These are phyloP conservation scores for Gynochthodes officinalis DNA, from an alignment of 257 asterid genomes.

Conservation along the genomic window DNA sequence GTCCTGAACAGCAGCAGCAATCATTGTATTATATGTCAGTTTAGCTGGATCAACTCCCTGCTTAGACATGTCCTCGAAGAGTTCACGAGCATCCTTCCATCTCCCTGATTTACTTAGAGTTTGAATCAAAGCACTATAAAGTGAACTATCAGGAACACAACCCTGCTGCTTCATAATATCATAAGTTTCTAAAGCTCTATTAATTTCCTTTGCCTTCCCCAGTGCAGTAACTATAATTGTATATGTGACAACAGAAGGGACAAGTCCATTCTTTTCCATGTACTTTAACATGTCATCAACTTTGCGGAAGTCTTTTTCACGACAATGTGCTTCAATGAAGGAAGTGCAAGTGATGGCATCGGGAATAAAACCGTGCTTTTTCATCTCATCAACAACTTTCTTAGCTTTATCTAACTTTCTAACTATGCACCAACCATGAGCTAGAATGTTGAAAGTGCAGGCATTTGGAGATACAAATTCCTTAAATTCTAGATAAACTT, in stretches of 20 bases:
- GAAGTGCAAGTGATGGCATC: slow-evolving; percentile 56
- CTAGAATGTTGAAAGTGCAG: slow-evolving; percentile 57
- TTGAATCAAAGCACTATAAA: slow-evolving; percentile 47
- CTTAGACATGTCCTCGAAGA: slow-evolving; percentile 74
- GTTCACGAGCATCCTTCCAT: slow-evolving; percentile 58
- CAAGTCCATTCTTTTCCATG: slow-evolving; percentile 51
- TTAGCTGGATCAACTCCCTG: slow-evolving; percentile 60
- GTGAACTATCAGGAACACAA: slow-evolving; percentile 59
- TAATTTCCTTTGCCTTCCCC: slow-evolving; percentile 61
- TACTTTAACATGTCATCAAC: slow-evolving; percentile 54
- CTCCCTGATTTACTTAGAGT: slow-evolving; percentile 66
- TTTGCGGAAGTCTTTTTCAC: slow-evolving; percentile 71
- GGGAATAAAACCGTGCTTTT: slow-evolving; percentile 47
- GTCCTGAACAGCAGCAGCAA: slow-evolving; percentile 40
- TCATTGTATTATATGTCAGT: slow-evolving; percentile 53
- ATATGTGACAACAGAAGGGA: slow-evolving; percentile 60
- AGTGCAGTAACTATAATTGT: slow-evolving; percentile 57
- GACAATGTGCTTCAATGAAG: slow-evolving; percentile 62
- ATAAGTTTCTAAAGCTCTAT: slow-evolving; percentile 60
- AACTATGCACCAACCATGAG: slow-evolving; percentile 81
- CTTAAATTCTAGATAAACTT: slow-evolving; percentile 40
- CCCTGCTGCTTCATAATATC: slow-evolving; percentile 61
- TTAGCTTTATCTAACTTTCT: slow-evolving; percentile 69
- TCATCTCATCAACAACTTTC: slow-evolving; percentile 52
- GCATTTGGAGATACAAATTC: slow-evolving; percentile 42